Base-by-base conservation (phyloP, 2,329 filamentous ascomycete genomes). In the Pseudocercospora crystallina region DNA sequence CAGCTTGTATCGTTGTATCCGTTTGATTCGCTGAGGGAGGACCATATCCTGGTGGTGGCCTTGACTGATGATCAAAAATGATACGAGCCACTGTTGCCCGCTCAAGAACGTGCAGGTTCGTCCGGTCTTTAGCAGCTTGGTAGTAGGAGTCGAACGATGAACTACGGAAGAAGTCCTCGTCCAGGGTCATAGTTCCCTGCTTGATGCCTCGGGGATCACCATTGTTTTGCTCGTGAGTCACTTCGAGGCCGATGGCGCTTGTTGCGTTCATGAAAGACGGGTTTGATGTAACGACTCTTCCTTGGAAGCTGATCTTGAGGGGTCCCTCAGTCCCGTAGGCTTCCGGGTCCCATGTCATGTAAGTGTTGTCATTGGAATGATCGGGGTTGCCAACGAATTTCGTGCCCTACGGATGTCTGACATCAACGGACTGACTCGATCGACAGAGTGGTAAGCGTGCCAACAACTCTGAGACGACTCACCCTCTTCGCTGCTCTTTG, bases 281-380 rank as follows among this genome's bases (percentile, higher is more conserved):
- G 14, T 47, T 50, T n/a, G 51, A 54, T 9, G 51, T 38, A 2
- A 49, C 43, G n/a, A 57, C 54, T 17, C 40, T 35, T 40, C 54
- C 54, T 44, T 57, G 54, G 41, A 57, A 57, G 11, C 54, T 51
- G 26, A 57, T 54, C 40, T 57, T 54, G 35, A 57, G 51, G 7
- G 54, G 54, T 8, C 54, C 54, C 51, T 55, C 32, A 17, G 47
- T 54, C 31, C 54, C 54, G n/a, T 57, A 57, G 10, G 36, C 37
- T n/a, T 39, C 31, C 3, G 54, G 51, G 29, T 57, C 51, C 51
- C 51, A 54, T 5, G 54, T 57, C 54, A 57, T 57, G 38, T 42
- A 51, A 10, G 54, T 57, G 10, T 46, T 36, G 38, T 57, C 54
- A 36, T 57, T 57, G 5, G 47, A 51, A 36, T 57, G 32, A 8